These are phyloP conservation scores for Pleurotus sapidus DNA, from an alignment of 768 basidiomycete species.

Conservation along the genomic window DNA sequence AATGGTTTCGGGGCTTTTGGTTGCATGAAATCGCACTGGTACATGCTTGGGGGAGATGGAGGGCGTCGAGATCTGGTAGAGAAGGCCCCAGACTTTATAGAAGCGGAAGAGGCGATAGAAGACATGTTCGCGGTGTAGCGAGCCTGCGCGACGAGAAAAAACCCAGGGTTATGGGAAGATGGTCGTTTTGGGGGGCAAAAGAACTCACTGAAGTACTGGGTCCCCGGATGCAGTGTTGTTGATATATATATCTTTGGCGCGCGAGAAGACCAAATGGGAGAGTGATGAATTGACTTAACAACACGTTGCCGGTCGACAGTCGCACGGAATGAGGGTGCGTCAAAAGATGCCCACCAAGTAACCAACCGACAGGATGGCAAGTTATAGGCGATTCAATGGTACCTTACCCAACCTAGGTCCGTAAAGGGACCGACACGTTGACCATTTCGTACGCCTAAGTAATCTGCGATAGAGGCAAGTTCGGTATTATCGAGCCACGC, in stretches of 20 bases:
- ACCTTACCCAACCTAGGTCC: background rate
- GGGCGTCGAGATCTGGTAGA: slow-evolving; percentile 1
- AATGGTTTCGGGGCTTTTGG: slow-evolving; percentile 5
- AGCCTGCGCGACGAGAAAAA: background rate
- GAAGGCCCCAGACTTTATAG: slow-evolving; percentile 4
- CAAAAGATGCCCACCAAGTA: background rate
- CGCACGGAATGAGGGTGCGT: background rate
- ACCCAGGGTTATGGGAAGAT: background rate
- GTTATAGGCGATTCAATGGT: background rate
- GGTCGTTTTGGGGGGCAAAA: background rate
- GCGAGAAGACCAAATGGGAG: background rate
- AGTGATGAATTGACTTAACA: background rate
- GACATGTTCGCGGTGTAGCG: background rate
- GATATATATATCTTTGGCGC: background rate
- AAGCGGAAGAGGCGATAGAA: background rate
- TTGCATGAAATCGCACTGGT: slow-evolving; percentile 4
- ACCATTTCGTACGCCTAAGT: background rate
- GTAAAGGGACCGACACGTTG: background rate
- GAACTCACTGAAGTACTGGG: slow-evolving; percentile 1
- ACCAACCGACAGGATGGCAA: background rate
- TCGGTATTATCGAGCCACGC: background rate
- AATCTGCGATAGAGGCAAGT: background rate
- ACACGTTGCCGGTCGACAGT: background rate
- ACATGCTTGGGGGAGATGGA: slow-evolving; percentile 3
- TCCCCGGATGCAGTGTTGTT: background rate